Evolutionary conservation across 164 flowering plant species (phyloP), one percentile per base, ranked within the genome.

Genomic region (Saururus chinensis): DNA sequence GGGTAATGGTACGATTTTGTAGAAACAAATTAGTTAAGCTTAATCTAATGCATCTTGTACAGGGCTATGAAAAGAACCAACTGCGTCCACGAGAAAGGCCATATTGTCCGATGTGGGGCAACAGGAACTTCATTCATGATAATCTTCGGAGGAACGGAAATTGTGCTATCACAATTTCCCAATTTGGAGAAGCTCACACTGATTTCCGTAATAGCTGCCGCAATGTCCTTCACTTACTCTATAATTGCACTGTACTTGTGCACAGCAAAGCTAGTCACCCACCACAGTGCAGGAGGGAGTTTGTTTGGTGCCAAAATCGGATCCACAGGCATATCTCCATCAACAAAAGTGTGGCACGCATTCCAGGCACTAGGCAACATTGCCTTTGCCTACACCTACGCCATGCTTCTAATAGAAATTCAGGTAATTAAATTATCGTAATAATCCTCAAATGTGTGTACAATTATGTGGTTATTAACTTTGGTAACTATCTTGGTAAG

Each of bases 311-410:
- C 72, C 63, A 66, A 83, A 16, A 26, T 19, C 13, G 93, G 96
- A 68, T 73, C 82, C 22, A 63, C 77, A 9, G 57, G 78, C 51
- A 4, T 73, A 19, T 74, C 64, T 24, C 14, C 42, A 6, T 72
- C 72, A 24, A 55, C 79, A 4, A 87, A 87, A 62, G 25, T 80
- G 61, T 84, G 80, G 81, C 63, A 67, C 49, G 71, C 66, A 51
- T 81, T 79, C 21, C 83, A 88, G 74, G 93, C 93, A 55, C 61
- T 91, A 55, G 96, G 89, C 51, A 93, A 91, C 65, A 81, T 88
- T 59, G 96, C 97, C 42, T 86, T 86, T 66, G 86, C 93, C 21
- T 91, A 79, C 62, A 84, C 91, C 0, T 91, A 77, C 64, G 68
- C 95, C 4, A 25, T 76, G 4, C 80, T 91, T 68, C 80, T 88